Base-by-base conservation (phyloP, 192 early-diverging fungal species). In the Umbelopsis sp. region DNA sequence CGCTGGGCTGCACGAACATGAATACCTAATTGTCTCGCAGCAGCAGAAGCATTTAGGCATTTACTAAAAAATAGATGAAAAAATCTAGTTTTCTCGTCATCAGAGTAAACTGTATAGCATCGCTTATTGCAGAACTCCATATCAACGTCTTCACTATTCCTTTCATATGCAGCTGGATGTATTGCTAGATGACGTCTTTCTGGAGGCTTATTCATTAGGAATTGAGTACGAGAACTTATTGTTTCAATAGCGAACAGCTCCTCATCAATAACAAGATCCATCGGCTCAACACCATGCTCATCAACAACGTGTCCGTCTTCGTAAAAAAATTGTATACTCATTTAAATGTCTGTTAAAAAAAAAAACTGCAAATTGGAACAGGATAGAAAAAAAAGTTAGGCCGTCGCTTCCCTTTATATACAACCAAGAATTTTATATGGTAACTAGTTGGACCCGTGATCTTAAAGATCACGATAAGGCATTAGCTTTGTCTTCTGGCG, bases 261-360 rank as follows among this genome's bases (percentile, higher is more conserved):
- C 50, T 70, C 31, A 10, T 53, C 68, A 70, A 70, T 31, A 70
- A 70, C 68, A 70, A 70, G 32, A 70, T 70, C 68, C 68, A 70
- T 70, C 7, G 68, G 68, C 68, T 70, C 68, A 70, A 70, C 47
- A 1, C 68, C 68, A 25, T 56, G 36, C 36, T 38, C 36, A 38
- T 38, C 36, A 38, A 38, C 36, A 38, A 38, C 36, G 3, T 53
- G 47, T 3, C 51, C 25, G 4, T 21, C 51, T 53, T 53, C 22
- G 51, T 21, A 53, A 25, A 25, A 16, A 53, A 53, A 53, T 24
- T 21, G 21, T 16, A n/a, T n/a, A 49, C 47, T 21, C 47, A 49
- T 53, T 53, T 38, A 38, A 6, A 38, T 38, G 36, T 38, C 36
- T 38, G n/a, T n/a, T n/a, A n/a, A 38, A 3, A 38, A 38, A 38